Conservation (phyloP, 75 land plant species). For the Cunninghamia lanceolata region DNA sequence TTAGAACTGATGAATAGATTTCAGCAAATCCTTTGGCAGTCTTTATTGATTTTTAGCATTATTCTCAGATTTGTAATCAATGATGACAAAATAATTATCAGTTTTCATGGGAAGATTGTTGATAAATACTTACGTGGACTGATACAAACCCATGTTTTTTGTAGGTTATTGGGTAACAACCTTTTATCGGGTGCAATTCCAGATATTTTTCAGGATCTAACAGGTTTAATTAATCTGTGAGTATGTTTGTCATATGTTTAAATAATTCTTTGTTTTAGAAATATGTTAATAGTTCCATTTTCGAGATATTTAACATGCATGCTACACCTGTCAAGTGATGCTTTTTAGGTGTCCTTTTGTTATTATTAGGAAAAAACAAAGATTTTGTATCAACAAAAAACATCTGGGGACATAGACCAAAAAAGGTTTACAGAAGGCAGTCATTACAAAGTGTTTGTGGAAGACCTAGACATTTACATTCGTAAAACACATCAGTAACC, state of each 20-base stretch:
- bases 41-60: slow-evolving; percentile 14
- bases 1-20: slow-evolving; percentile 1
- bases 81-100: not conserved
- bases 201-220: slow-evolving; percentile 52
- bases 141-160: slow-evolving; percentile 1
- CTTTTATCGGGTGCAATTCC: slow-evolving; percentile 62
- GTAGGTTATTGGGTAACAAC: slow-evolving; percentile 67
- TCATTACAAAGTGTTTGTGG: too few relatives aligned
- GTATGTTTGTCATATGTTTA: slow-evolving; percentile 8
- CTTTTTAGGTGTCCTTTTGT: too few relatives aligned
- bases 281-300: not conserved
- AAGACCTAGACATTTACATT: too few relatives aligned
- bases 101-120: not conserved
- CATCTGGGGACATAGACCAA: not conserved
- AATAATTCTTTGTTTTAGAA: not conserved
- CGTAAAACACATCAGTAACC: not conserved
- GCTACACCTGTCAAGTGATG: too few relatives aligned
- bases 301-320: not conserved
- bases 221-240: slow-evolving; percentile 43
- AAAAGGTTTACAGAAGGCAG: too few relatives aligned
- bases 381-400: not conserved
- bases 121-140: not conserved
- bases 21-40: slow-evolving; percentile 14
- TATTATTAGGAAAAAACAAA: too few relatives aligned
- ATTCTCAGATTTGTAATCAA: slow-evolving; percentile 16